Evolutionary conservation across 345 rosid genomes (phyloP).

Genomic region (Stellera chamaejasme): DNA sequence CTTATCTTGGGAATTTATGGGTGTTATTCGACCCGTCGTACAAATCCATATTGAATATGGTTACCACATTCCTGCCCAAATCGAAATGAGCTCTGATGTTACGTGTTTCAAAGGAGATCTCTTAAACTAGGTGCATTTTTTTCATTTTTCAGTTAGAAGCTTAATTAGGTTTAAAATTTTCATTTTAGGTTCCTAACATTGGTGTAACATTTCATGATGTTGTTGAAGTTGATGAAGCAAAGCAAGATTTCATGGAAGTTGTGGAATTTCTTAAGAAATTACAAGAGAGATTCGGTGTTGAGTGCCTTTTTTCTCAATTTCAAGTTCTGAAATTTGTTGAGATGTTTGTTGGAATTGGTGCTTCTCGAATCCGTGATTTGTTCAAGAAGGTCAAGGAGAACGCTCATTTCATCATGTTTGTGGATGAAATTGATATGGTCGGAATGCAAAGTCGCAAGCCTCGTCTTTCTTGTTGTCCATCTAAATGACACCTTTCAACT

Average conservation of each 20-base stretch:
- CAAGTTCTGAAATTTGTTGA: conserved; percentile 98
- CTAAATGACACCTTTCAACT: no score
- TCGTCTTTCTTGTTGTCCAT: no score
- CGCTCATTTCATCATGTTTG: conserved; percentile 96
- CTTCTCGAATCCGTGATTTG: conserved; percentile 89
- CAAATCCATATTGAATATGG: no score
- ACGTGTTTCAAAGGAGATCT: no score
- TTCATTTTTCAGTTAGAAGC: conserved; percentile 58
- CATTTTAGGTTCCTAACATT: conserved; percentile 67
- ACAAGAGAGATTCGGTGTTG: conserved; percentile 98
- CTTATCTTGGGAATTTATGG: no score
- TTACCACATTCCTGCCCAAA: no score
- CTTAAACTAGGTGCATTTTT: no score
- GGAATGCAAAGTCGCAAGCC: conserved; percentile 51
- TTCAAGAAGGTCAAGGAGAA: conserved; percentile 93
- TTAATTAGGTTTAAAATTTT: conserved; percentile 72
- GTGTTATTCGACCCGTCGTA: no score
- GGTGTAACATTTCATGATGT: conserved; percentile 98
- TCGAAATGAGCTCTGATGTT: no score
- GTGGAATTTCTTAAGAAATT: conserved; percentile 96
- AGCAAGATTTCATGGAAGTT: conserved; percentile 98
- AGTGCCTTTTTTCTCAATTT: conserved; percentile 93
- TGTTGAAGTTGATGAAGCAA: conserved; percentile 99
- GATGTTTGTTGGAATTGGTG: conserved; percentile 99
- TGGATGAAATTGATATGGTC: conserved; percentile 94